Evolutionary conservation across 1,284 basidiomycete species (phyloP).

Genomic region (Termitomyces sp.): DNA sequence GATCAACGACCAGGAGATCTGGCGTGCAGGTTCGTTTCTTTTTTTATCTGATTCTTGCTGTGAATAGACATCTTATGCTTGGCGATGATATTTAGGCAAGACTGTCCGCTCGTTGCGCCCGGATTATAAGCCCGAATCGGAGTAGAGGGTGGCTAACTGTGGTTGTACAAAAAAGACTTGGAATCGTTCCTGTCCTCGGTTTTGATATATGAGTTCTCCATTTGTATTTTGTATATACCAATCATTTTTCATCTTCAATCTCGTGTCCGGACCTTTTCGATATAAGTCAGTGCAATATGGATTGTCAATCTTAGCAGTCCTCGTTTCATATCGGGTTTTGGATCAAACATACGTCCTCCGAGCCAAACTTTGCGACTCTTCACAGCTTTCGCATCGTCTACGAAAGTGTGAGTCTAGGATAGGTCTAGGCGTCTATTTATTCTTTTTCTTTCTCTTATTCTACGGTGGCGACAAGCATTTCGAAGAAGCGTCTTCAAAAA

Average conservation of each 20-base stretch:
- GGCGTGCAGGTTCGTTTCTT: constrained; percentile 71
- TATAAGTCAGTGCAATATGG: too few species aligned
- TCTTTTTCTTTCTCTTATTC: too few species aligned
- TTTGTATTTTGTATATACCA: constrained; percentile 12
- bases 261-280: not conserved
- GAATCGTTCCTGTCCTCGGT: not conserved
- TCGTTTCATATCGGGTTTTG: too few species aligned
- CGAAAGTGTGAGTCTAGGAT: too few species aligned
- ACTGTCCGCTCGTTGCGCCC: constrained; percentile 74
- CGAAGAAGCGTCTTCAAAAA: too few species aligned
- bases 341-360: too few species aligned
- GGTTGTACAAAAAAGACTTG: constrained; percentile 1
- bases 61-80: not conserved
- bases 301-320: too few species aligned
- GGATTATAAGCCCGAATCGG: constrained; percentile 63
- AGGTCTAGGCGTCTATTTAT: not conserved
- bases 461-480: too few species aligned
- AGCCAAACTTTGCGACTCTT: too few species aligned
- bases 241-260: not conserved
- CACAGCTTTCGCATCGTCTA: too few species aligned
- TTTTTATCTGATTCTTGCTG: not conserved
- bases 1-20: constrained; percentile 97
- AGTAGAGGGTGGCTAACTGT: constrained; percentile 20
- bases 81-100: constrained; percentile 45
- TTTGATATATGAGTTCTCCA: not conserved